Percentiles rank a stretch among this genome's conserved stretches.
Evolutionary conservation across 2,329 filamentous ascomycete genomes (phyloP).

Genomic region (Fusarium euwallaceae): DNA sequence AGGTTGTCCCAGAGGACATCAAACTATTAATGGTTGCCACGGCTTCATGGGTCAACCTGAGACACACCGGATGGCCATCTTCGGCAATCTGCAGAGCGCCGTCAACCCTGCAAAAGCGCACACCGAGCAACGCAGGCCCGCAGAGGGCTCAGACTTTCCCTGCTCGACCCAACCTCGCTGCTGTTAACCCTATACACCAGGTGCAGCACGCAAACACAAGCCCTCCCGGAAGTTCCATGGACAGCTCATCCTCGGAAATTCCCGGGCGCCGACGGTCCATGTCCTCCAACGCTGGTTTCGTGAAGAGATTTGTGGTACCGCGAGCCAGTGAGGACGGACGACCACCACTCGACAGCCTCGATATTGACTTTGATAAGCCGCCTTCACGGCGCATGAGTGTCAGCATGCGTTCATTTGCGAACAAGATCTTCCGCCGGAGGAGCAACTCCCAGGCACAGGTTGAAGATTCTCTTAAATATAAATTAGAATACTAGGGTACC

Average conservation of each 20-base stretch:
- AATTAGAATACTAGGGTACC: constrained; percentile 44
- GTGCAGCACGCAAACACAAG: constrained; percentile 34
- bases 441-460: constrained; percentile 45
- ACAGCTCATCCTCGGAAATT: constrained; percentile 33
- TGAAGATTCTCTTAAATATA: constrained; percentile 41
- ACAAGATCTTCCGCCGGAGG: constrained; percentile 48
- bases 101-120: constrained; percentile 43
- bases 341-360: constrained; percentile 38
- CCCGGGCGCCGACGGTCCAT: constrained; percentile 43
- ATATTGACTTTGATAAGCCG: constrained; percentile 38
- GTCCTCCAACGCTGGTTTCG: constrained; percentile 43
- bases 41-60: constrained; percentile 54
- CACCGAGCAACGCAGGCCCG: constrained; percentile 35
- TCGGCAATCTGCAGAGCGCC: constrained; percentile 49
- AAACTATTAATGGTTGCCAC: constrained; percentile 56
- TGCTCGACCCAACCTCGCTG: constrained; percentile 34
- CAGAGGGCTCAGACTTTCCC: constrained; percentile 39
- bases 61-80: constrained; percentile 53
- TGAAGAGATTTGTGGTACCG: constrained; percentile 42
- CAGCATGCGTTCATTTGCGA: constrained; percentile 45
- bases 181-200: constrained; percentile 23
- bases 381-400: constrained; percentile 46
- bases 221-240: constrained; percentile 33
- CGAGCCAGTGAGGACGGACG: constrained; percentile 44
- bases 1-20: constrained; percentile 50